Evolutionary conservation across 306 rosid species (phyloP).

Genomic region (Urtica urens): DNA sequence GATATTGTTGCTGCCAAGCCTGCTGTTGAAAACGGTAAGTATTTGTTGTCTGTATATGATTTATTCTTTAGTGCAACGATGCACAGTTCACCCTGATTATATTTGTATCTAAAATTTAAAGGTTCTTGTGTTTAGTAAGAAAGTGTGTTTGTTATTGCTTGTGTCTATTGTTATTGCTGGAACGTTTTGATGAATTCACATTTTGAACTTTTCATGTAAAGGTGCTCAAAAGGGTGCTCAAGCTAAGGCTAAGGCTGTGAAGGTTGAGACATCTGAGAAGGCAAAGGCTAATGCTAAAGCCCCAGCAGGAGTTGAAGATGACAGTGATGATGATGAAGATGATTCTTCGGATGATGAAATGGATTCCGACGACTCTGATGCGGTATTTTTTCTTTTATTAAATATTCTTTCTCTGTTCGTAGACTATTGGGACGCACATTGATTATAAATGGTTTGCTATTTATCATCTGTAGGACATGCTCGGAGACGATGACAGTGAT

Average conservation of each 20-base stretch:
- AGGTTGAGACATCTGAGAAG: conserved; percentile 29
- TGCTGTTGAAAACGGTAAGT: conserved; percentile 43
- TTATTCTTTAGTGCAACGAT: too few relatives aligned
- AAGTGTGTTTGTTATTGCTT: neutral
- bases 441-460: too few relatives aligned
- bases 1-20: conserved; percentile 20
- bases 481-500: conserved; percentile 26
- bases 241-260: conserved; percentile 21
- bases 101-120: too few relatives aligned
- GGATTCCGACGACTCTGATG: conserved; percentile 24
- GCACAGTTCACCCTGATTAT: too few relatives aligned
- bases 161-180: neutral
- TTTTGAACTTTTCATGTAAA: conserved; percentile 32
- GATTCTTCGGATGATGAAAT: conserved; percentile 27
- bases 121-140: too few relatives aligned
- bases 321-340: conserved; percentile 25
- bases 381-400: conserved; percentile 8
- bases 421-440: too few relatives aligned
- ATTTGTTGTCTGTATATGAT: too few relatives aligned
- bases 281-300: conserved; percentile 42
- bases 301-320: conserved; percentile 33
- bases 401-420: too few relatives aligned
- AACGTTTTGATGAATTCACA: neutral
- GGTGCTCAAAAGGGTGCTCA: conserved; percentile 17
- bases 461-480: conserved; percentile 27